Percentiles rank a stretch among this genome's conserved stretches.
Evolutionary conservation across 2,329 filamentous ascomycete species (phyloP).

Genomic region (Salinomyces thailandicus): DNA sequence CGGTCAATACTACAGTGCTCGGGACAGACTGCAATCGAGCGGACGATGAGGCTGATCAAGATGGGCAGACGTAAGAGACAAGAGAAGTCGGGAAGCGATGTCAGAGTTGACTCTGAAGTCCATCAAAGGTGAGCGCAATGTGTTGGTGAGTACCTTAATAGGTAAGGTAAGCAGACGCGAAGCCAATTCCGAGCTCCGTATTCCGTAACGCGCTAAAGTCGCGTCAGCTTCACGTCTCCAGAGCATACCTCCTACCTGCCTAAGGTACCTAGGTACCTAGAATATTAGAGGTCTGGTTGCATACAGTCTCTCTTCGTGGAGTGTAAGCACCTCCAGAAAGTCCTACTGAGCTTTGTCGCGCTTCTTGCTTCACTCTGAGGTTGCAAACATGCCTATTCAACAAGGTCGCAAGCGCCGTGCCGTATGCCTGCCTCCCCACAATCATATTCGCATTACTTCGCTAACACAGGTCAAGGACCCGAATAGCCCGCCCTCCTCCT

Average conservation of each 20-base stretch:
- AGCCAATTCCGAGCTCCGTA: too few species aligned
- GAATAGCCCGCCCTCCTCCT: constrained; percentile 1
- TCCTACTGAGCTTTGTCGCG: background rate
- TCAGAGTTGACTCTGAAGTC: too few species aligned
- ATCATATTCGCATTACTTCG: background rate
- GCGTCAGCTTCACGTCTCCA: background rate
- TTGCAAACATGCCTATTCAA: constrained; percentile 5
- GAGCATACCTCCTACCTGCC: background rate
- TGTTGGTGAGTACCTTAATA: too few species aligned
- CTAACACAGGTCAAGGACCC: background rate
- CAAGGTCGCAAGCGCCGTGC: constrained; percentile 18
- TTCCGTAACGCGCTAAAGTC: background rate
- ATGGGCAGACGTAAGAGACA: too few species aligned
- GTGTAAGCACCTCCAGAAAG: background rate
- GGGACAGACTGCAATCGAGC: too few species aligned
- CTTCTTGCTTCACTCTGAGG: too few species aligned
- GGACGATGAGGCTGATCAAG: too few species aligned
- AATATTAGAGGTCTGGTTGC: background rate
- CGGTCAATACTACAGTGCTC: too few species aligned
- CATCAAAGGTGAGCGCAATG: too few species aligned
- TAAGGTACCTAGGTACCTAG: background rate
- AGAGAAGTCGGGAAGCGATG: too few species aligned
- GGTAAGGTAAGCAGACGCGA: too few species aligned
- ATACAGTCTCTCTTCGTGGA: background rate
- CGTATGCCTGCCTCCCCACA: constrained; percentile 9